phyloP scores from a whole-genome alignment of 345 rosid species.

The Eucalyptus tenuipes region DNA sequence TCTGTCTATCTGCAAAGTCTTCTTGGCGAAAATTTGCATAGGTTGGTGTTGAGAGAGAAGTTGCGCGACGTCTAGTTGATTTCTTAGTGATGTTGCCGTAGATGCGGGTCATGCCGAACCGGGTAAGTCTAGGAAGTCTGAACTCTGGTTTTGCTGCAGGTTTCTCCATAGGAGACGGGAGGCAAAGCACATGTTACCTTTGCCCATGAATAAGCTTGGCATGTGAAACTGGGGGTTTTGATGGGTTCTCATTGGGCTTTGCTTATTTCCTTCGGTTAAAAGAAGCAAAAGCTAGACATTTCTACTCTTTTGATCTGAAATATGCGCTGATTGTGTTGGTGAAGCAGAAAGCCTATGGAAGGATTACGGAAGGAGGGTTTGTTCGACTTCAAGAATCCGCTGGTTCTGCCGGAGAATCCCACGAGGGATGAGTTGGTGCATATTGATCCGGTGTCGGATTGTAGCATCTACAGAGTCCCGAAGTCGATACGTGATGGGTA shows the following conservation, averaged over 20 bases:
- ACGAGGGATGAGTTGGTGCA: neutral
- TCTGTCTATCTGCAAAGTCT: neutral
- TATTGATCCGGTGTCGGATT: neutral
- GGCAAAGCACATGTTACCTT: neutral
- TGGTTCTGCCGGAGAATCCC: neutral
- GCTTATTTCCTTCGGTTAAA: neutral
- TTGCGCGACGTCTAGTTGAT: neutral
- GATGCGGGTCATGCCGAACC: neutral
- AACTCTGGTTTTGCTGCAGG: neutral
- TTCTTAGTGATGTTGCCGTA: neutral
- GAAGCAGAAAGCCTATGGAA: neutral
- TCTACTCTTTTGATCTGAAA: neutral
- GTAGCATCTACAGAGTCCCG: neutral
- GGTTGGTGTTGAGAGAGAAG: neutral
- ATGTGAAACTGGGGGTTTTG: neutral
- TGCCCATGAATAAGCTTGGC: neutral
- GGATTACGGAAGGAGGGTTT: neutral
- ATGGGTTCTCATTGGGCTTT: neutral
- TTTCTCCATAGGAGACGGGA: neutral
- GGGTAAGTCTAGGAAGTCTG: neutral
- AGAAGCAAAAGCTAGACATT: neutral
- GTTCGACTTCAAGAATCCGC: neutral
- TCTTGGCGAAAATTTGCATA: neutral
- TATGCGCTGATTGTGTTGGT: neutral
- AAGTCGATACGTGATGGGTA: neutral